Base-by-base conservation (phyloP, 176 grass and related monocot species). In the Phragmites australis region DNA sequence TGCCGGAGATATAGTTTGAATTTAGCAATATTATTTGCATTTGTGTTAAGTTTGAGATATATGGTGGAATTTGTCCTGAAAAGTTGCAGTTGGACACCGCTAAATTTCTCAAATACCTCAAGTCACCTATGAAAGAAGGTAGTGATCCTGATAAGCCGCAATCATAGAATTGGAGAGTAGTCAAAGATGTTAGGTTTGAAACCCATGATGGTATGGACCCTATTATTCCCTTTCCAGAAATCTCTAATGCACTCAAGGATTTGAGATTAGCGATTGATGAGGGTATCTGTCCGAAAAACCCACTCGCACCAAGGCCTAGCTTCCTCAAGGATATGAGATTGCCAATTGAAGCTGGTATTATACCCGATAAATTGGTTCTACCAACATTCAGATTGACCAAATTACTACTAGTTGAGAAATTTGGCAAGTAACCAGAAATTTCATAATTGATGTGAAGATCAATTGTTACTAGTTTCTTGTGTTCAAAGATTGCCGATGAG, bases 1-100 rank as follows among this genome's bases (percentile, higher is more conserved):
- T 76, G 48, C 86, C 90, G 70, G 47, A 57, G 3, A 92, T 81
- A 5, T 80, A 76, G 78, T 92, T 92, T 65, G 78, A 79, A 69
- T 83, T 25, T 26, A 89, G 74, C 1, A 45, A 54, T 46, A 92
- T 84, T 56, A 80, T 39, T 51, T 74, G 82, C 39, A 92, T 37
- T 37, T 48, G 53, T 23, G 78, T 88, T 42, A 92, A 32, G 1
- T 83, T 68, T 57, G 69, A 83, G 16, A 92, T 37, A n/a, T 74
- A 18, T 18, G 70, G 22, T 31, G 81, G 84, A 19, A 91, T 81
- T 70, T 84, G 8, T 9, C 88, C 88, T 21, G 62, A 62, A 57
- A 72, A 72, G 3, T 1, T 1, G 13, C 47, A 72, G 8, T 21
- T 2, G 3, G 5, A 21, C 2, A 71, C 19, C 2, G 12, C 32